Base-by-base conservation (phyloP, 805 yeast species). In the Cyberlindnera saturnus region DNA sequence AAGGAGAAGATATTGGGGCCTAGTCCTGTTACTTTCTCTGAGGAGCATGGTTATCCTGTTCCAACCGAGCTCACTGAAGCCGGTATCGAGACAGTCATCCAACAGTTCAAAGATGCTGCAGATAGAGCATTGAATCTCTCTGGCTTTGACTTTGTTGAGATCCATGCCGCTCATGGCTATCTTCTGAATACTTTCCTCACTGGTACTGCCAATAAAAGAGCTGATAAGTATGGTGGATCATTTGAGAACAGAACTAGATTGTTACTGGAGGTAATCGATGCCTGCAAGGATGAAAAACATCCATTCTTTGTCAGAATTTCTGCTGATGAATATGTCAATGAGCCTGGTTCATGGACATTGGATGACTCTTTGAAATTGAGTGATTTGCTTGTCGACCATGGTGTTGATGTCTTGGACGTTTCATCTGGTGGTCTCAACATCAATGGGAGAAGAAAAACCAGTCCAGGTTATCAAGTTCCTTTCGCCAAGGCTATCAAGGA, bases 201-300 rank as follows among this genome's bases (percentile, higher is more conserved):
- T 30, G 60, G 63, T 1, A 51, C 56, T 36, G 58, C 50, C 14
- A 73, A 82, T 59, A 58, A 64, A 45, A 69, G 87, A 54, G 71
- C 74, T 1, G 87, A 81, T 55, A 66, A 71, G 49, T 81, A 79
- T 50, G 86, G 86, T 34, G 85, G 85, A 8, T 61, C 73, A 3
- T 64, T 77, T 41, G 83, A 77, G 51, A 78, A 78, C 58, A 69
- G 86, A 48, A 64, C 66, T 4, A 61, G 79, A 34, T 67, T 81
- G 38, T 50, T 70, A 11, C 50, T 73, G 29, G 81, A 80, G 49
- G 54, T 74, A 17, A 57, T 77, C 20, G 73, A 68, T 34, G 69
- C 64, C 16, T 56, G 77, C 33, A 65, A 68, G 47, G 44, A 33
- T 23, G 46, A 47, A 14, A 36, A 35, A 7, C 62, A 64, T 33